A percentile compares a stretch with the other conserved stretches of the same genome.
These are phyloP conservation scores for Litchi chinensis DNA, from an alignment of 345 rosid species.

Conservation along the genomic window DNA sequence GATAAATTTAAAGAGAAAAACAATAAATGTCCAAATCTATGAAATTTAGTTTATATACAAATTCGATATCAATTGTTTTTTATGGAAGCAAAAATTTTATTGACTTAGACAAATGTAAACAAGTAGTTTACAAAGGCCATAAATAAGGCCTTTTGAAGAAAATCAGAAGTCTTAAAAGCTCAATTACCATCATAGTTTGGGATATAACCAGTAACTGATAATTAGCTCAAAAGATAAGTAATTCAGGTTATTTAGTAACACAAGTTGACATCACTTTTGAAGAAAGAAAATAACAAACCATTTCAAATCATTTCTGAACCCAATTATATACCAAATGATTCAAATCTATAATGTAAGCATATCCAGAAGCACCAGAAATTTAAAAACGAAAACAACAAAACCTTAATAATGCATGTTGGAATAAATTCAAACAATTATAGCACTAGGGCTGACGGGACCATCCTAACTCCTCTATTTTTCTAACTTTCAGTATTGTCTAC, in stretches of 20 bases:
- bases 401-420: neutral
- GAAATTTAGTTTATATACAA: neutral
- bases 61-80: neutral
- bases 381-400: neutral
- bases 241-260: neutral
- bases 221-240: neutral
- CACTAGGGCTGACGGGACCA: neutral
- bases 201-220: neutral
- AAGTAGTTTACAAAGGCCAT: neutral
- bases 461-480: too few species aligned
- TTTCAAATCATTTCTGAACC: neutral
- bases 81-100: neutral
- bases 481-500: too few species aligned
- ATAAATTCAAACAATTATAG: neutral
- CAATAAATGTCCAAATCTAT: neutral
- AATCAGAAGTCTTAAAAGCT: slow-evolving; percentile 8
- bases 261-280: neutral
- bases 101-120: neutral
- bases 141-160: neutral
- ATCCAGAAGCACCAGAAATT: slow-evolving; percentile 3
- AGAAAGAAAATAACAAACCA: slow-evolving; percentile 1
- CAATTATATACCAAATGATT: slow-evolving; percentile 7
- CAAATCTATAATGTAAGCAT: slow-evolving; percentile 13
- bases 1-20: slow-evolving; percentile 10
- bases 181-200: neutral